Conservation (phyloP, 345 rosid genomes). For the Aquilaria malaccensis region DNA sequence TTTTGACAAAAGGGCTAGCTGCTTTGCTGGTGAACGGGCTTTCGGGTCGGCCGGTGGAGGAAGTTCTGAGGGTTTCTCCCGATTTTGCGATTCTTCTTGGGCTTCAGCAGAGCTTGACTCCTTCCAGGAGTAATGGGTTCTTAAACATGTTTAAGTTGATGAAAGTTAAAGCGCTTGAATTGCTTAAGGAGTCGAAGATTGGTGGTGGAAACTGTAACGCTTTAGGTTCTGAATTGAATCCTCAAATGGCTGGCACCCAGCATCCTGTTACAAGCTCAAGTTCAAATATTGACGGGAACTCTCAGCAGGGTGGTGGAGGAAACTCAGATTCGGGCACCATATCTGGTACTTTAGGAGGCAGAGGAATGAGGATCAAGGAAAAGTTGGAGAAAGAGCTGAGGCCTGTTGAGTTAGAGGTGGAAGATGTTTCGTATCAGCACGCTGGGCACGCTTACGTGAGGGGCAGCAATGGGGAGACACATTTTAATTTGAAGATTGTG, state of each 20-base stretch:
- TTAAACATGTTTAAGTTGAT: slow-evolving; percentile 87
- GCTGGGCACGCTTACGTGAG: slow-evolving; percentile 88
- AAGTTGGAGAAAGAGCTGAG: slow-evolving; percentile 60
- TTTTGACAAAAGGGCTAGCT: slow-evolving; percentile 79
- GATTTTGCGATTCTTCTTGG: slow-evolving; percentile 77
- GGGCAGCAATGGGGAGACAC: slow-evolving; percentile 80
- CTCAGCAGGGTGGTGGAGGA: slow-evolving; percentile 6
- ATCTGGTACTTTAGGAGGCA: slow-evolving; percentile 36
- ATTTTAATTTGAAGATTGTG: slow-evolving; percentile 75
- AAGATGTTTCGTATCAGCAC: slow-evolving; percentile 89
- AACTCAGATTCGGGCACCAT: slow-evolving; percentile 17
- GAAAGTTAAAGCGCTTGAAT: slow-evolving; percentile 73
- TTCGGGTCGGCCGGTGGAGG: slow-evolving; percentile 66
- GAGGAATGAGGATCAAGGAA: slow-evolving; percentile 70
- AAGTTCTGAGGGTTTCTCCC: slow-evolving; percentile 66
- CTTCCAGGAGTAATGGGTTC: slow-evolving; percentile 88
- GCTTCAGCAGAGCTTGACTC: slow-evolving; percentile 75
- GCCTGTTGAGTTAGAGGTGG: slow-evolving; percentile 61
- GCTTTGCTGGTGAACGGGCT: slow-evolving; percentile 85
- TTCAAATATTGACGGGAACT: slow-evolving; percentile 9
- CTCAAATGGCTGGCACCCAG: slow-evolving; percentile 6
- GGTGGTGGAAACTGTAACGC: slow-evolving; percentile 14
- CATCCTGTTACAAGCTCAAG: slow-evolving; percentile 5
- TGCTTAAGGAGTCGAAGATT: slow-evolving; percentile 36
- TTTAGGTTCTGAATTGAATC: slow-evolving; percentile 15